Evolutionary conservation across 1,284 basidiomycete species (phyloP), one percentile per base, ranked within the genome.

Genomic region (Pterulicium gracile): DNA sequence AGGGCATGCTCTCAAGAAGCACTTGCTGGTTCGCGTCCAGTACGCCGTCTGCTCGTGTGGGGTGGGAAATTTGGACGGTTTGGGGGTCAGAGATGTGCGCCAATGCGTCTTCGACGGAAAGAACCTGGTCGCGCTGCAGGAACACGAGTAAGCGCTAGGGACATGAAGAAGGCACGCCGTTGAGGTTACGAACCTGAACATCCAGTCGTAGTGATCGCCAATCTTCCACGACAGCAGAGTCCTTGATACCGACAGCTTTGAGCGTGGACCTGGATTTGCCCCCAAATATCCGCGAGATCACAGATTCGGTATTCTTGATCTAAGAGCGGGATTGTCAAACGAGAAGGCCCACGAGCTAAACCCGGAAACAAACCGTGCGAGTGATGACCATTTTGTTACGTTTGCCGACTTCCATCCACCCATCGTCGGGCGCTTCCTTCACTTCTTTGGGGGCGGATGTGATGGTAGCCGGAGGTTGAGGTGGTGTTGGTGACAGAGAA

Each of bases 351-450:
- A 18, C 46, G 15, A 44, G 39, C 47, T 45, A 42, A 45, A 46
- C 23, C 50, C 36, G 36, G 44, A 47, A 23, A 72, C 82, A 47
- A 55, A 88, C 87, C 22, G 80, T 84, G 42, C 92, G 72, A 1
- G 92, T 92, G 43, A 88, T 70, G n/a, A 88, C 81, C 15, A 75
- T 80, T 57, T 82, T 79, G 57, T 96, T 96, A 62, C 83, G 84
- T 63, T 85, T 90, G 22, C 93, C 93, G 0, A 98, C 93, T 64
- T 98, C 94, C 40, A 90, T 65, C 95, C 95, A 98, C 5, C 80
- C 81, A 45, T 80, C 78, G 19, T 79, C 81, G 14, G 63, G 61
- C 36, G 64, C 63, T 2, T 61, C 55, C 15, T 62, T 56, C 7
- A 58, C 66, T 17, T 68, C 65, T 50, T 73, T 73, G 42, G 69